Evolutionary conservation across 495 filamentous ascomycete genomes (phyloP), one percentile per base, ranked within the genome.

Genomic region (Viridothelium virens): DNA sequence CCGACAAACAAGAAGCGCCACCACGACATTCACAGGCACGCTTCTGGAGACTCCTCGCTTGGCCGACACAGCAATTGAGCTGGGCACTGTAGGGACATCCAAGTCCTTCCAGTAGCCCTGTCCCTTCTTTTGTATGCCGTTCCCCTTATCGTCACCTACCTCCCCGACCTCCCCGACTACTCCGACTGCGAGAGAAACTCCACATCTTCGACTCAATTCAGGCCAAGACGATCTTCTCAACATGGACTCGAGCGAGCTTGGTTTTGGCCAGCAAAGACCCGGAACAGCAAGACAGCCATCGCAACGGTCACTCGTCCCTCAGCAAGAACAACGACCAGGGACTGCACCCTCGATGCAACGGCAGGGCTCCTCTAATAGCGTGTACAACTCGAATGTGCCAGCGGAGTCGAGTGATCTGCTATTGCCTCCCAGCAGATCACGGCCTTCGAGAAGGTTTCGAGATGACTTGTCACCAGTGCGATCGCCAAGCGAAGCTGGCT

Each of bases 141-240:
- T 64, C 41, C 63, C 68, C 31, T 25, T 25, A 25, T 25, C 25
- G 25, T 25, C 25, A 25, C 25, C 25, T 25, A 25, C 25, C 25
- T 25, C 25, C 25, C 25, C 25, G 25, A 36, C 14, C n/a, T 44
- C 69, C 11, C 66, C 70, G 3, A 64, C 67, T 18, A 74, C 78
- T 16, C 75, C 75, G 16, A 69, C 72, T 63, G 63, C 70, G n/a
- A 70, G 71, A 47, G 69, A 68, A 59, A 69, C 77, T 70, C 83
- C 83, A 66, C 85, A 86, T 66, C 82, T 87, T 56, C 79, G 82
- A 59, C 78, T 88, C 38, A 87, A 87, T 67, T 86, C 83, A 14
- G 84, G 80, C 14, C 78, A 76, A 48, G 79, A 84, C 64, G 78
- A 86, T 68, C 77, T 83, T 6, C 77, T 83, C 62, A 62, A 70